phyloP scores from a whole-genome alignment of 108 stramenopile species.

The Conticribra guillardii region DNA sequence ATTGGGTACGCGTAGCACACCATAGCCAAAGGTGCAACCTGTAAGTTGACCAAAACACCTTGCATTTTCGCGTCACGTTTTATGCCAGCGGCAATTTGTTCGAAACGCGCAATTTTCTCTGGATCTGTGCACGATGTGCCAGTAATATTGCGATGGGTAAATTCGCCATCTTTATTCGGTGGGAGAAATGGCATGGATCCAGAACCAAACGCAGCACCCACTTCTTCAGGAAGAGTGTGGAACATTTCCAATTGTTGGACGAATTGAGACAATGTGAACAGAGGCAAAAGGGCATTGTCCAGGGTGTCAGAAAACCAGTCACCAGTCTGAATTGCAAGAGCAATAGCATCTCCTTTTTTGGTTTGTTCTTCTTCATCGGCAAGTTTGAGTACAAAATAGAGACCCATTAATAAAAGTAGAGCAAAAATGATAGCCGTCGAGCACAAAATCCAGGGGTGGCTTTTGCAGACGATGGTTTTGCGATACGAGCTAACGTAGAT shows the following conservation, averaged over 20 bases:
- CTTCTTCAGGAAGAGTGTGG: conserved; percentile 20
- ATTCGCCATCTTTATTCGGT: not conserved
- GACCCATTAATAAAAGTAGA: no score
- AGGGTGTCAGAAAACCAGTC: conserved; percentile 44
- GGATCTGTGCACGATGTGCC: conserved; percentile 42
- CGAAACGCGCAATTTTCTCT: conserved; percentile 18
- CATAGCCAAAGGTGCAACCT: conserved; percentile 42
- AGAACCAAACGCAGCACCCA: conserved; percentile 16
- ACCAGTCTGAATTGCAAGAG: conserved; percentile 40
- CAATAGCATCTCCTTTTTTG: conserved; percentile 16
- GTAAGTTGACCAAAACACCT: conserved; percentile 38
- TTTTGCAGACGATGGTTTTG: no score
- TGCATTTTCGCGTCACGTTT: conserved; percentile 40
- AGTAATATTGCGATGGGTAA: conserved; percentile 36
- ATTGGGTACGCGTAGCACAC: conserved; percentile 42
- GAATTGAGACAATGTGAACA: conserved; percentile 50
- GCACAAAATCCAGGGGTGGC: no score
- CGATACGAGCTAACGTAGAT: no score
- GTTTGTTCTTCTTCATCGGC: no score
- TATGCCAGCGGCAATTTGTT: conserved; percentile 32
- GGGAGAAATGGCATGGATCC: not conserved
- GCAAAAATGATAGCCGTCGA: no score
- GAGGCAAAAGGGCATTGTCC: conserved; percentile 41
- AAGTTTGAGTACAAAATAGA: no score
- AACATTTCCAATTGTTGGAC: conserved; percentile 32